These are phyloP conservation scores for Pisolithus albus DNA, from an alignment of 768 basidiomycete species.

Conservation along the genomic window DNA sequence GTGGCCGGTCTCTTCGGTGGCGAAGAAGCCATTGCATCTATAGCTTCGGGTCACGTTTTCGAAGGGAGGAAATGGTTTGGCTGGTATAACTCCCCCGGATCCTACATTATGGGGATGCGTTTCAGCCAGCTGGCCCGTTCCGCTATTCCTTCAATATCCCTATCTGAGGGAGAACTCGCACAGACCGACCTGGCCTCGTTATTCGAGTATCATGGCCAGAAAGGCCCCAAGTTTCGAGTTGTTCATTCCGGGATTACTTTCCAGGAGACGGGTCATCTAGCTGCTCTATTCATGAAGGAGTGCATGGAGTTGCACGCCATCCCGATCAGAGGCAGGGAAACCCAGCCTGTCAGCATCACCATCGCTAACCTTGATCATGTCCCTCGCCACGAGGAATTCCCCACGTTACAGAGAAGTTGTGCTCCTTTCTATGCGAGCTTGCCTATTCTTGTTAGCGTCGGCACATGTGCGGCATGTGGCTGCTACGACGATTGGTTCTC, in stretches of 20 bases:
- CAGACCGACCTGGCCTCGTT: not conserved
- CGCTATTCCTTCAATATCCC: too few relatives aligned
- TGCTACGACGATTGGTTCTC: constrained; percentile 24
- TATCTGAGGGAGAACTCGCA: too few relatives aligned
- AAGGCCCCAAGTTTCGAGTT: constrained; percentile 24
- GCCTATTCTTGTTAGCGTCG: constrained; percentile 21
- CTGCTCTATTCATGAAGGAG: constrained; percentile 15
- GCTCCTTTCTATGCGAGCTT: constrained; percentile 8
- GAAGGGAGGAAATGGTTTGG: too few relatives aligned
- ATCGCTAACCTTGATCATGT: constrained; percentile 11
- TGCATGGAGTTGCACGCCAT: constrained; percentile 7
- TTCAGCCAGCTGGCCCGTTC: too few relatives aligned
- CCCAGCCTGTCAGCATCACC: constrained; percentile 10
- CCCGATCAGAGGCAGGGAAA: constrained; percentile 8
- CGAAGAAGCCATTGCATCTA: too few relatives aligned
- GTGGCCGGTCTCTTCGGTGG: too few relatives aligned
- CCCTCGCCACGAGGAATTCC: constrained; percentile 1
- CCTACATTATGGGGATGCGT: constrained; percentile 18
- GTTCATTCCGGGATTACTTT: constrained; percentile 22
- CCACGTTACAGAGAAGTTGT: not conserved
- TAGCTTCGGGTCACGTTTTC: too few relatives aligned
- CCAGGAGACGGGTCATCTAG: constrained; percentile 25
- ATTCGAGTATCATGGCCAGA: constrained; percentile 20
- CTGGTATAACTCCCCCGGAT: too few relatives aligned
- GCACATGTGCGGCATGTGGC: constrained; percentile 19